Evolutionary conservation across 2,329 filamentous ascomycete species (phyloP).

Genomic region (Incumbomyces lentus): DNA sequence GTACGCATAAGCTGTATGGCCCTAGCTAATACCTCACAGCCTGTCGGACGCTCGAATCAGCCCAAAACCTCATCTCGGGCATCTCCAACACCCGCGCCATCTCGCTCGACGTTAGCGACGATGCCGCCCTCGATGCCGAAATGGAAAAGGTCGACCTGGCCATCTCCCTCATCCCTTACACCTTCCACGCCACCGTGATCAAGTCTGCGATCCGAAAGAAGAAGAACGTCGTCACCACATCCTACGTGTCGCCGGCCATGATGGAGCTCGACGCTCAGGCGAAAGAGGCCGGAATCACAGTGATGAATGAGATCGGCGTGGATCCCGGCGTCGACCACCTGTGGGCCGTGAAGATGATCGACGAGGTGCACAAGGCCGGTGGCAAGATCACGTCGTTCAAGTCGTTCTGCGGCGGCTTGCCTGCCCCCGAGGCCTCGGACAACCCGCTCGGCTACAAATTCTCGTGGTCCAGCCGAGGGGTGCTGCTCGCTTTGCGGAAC

Average conservation of each 20-base stretch:
- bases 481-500: slow-evolving; percentile 78
- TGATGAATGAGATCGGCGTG: slow-evolving; percentile 92
- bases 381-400: slow-evolving; percentile 78
- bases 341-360: slow-evolving; percentile 79
- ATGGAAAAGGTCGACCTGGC: slow-evolving; percentile 70
- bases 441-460: slow-evolving; percentile 95
- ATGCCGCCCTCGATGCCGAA: slow-evolving; percentile 65
- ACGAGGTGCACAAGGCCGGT: slow-evolving; percentile 73
- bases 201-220: slow-evolving; percentile 85
- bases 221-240: slow-evolving; percentile 94
- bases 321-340: slow-evolving; percentile 39
- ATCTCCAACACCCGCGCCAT: slow-evolving; percentile 65
- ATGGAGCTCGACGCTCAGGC: slow-evolving; percentile 69
- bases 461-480: slow-evolving; percentile 69
- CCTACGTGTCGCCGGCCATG: slow-evolving; percentile 89
- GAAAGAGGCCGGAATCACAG: slow-evolving; percentile 87
- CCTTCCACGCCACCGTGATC: slow-evolving; percentile 78
- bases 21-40: slow-evolving; percentile 41
- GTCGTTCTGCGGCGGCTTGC: slow-evolving; percentile 74
- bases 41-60: slow-evolving; percentile 68
- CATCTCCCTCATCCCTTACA: slow-evolving; percentile 83
- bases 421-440: slow-evolving; percentile 46
- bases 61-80: slow-evolving; percentile 62
- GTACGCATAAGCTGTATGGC: no score
- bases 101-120: slow-evolving; percentile 73